phyloP scores from a whole-genome alignment of 148 eudicot species.

The Persicaria maculosa region DNA sequence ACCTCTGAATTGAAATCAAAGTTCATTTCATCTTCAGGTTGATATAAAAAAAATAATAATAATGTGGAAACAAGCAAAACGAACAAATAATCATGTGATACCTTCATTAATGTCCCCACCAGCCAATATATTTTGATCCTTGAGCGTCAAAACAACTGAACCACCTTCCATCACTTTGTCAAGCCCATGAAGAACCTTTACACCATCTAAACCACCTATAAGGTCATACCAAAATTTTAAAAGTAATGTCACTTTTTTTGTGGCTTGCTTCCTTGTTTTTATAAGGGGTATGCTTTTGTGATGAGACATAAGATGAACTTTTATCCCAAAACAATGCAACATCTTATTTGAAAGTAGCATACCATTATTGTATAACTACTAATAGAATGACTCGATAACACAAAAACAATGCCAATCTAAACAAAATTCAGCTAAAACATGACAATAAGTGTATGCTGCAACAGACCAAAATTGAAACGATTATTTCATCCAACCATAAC shows the following conservation, averaged over 20 bases:
- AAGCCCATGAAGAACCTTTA: constrained; percentile 91
- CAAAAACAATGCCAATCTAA: neutral
- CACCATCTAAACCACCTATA: constrained; percentile 66
- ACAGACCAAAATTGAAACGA: neutral
- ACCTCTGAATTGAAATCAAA: constrained; percentile 36
- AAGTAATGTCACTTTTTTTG: neutral
- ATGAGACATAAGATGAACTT: neutral
- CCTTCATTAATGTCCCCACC: constrained; percentile 86
- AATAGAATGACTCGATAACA: neutral
- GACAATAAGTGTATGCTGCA: neutral
- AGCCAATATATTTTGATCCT: constrained; percentile 93
- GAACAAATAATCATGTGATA: constrained; percentile 17
- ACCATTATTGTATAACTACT: neutral
- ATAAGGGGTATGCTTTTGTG: neutral
- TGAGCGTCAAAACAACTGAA: constrained; percentile 91
- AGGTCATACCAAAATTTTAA: constrained; percentile 11
- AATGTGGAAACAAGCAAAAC: constrained; percentile 3
- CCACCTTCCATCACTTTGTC: constrained; percentile 98
- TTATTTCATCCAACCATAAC: neutral
- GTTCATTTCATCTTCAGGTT: neutral
- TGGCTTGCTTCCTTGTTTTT: neutral
- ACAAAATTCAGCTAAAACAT: neutral
- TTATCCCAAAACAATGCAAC: neutral
- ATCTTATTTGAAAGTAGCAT: neutral
- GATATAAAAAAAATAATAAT: neutral